phyloP scores from a whole-genome alignment of 169 alveolate species.

The Plasmodium vivax region DNA sequence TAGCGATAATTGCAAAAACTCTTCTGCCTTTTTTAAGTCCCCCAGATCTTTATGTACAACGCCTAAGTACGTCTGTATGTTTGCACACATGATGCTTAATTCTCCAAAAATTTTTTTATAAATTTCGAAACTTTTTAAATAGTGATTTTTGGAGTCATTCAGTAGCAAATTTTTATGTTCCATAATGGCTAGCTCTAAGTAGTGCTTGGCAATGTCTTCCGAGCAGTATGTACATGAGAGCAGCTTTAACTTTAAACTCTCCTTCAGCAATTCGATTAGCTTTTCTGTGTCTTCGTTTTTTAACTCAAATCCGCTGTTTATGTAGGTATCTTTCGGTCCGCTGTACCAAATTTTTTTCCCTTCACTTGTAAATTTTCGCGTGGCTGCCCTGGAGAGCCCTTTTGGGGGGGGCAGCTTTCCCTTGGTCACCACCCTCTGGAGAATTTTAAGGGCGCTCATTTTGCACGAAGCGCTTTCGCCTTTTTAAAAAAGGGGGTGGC shows the following conservation, averaged over 20 bases:
- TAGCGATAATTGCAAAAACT: conserved; percentile 54
- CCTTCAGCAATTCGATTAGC: conserved; percentile 43
- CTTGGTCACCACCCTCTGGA: neutral
- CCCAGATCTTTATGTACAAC: conserved; percentile 74
- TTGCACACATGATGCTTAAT: conserved; percentile 69
- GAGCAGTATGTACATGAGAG: conserved; percentile 55
- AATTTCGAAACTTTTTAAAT: conserved; percentile 72
- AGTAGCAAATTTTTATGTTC: conserved; percentile 71
- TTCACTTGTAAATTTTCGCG: conserved; percentile 11
- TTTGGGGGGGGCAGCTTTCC: neutral
- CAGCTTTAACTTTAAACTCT: conserved; percentile 63
- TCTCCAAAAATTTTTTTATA: conserved; percentile 64
- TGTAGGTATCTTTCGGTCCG: conserved; percentile 73
- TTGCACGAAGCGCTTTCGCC: neutral
- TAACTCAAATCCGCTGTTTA: conserved; percentile 67
- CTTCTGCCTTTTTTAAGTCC: conserved; percentile 55
- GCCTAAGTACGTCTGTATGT: conserved; percentile 67
- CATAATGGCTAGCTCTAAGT: conserved; percentile 73
- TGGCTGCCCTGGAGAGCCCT: neutral
- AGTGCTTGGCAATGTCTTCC: conserved; percentile 71
- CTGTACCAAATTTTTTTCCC: conserved; percentile 48
- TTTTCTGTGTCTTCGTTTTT: conserved; percentile 75
- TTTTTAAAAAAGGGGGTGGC: neutral
- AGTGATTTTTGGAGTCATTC: conserved; percentile 59
- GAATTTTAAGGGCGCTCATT: neutral